Evolutionary conservation across 2,329 filamentous ascomycete species (phyloP).

Genomic region (Mariannaea elegans): DNA sequence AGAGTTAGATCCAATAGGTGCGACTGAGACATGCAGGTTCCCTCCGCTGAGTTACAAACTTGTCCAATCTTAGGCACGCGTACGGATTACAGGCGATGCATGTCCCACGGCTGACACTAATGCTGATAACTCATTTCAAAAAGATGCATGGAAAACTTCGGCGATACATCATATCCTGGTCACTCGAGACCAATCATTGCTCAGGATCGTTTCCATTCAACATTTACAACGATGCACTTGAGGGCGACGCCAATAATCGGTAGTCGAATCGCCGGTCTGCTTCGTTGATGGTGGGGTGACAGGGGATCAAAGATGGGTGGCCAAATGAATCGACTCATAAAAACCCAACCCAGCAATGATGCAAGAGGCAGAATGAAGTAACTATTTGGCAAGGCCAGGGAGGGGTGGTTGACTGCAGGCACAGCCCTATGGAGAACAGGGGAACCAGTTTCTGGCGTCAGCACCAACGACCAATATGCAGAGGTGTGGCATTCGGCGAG

Average conservation of each 20-base stretch:
- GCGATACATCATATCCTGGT: conserved; percentile 12
- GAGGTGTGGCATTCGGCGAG: conserved; percentile 2
- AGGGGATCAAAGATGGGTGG: background rate
- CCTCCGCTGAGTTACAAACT: conserved; percentile 11
- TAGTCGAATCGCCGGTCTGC: conserved; percentile 13
- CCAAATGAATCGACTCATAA: background rate
- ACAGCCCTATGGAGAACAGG: conserved; percentile 38
- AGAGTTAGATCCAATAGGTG: conserved; percentile 10
- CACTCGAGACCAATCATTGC: background rate
- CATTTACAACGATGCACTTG: conserved; percentile 7
- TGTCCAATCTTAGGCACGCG: conserved; percentile 9
- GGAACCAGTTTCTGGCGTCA: conserved; percentile 25
- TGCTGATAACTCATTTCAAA: conserved; percentile 9
- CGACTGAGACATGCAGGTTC: conserved; percentile 23
- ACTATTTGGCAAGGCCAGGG: conserved; percentile 27
- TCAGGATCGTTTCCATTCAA: background rate
- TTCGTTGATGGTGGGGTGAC: conserved; percentile 8
- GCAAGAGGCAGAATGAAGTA: conserved; percentile 15
- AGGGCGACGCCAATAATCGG: conserved; percentile 1
- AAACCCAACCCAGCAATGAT: conserved; percentile 13
- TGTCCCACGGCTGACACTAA: conserved; percentile 11
- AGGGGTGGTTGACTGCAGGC: conserved; percentile 23
- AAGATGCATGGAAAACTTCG: conserved; percentile 19
- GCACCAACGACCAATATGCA: conserved; percentile 20
- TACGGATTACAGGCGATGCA: background rate